Percentiles rank a stretch among this genome's conserved stretches.
phyloP scores from a whole-genome alignment of 2,329 filamentous ascomycete genomes.

The Colletotrichum orbiculare region DNA sequence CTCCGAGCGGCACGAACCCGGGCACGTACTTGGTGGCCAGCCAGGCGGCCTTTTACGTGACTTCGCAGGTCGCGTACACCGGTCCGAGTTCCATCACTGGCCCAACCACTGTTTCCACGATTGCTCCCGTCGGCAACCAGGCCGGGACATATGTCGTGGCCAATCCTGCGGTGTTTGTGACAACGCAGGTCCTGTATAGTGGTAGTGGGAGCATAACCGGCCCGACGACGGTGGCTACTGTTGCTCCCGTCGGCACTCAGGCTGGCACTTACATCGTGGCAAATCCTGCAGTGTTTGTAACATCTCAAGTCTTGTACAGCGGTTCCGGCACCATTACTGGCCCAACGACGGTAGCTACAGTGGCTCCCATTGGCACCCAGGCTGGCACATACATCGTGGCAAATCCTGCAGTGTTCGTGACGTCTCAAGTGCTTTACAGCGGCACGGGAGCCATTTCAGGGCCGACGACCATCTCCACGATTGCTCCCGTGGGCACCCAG shows the following conservation, averaged over 20 bases:
- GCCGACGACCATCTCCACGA: too few relatives aligned
- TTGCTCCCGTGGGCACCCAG: too few relatives aligned
- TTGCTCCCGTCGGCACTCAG: slow-evolving; percentile 8
- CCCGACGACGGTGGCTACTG: slow-evolving; percentile 10
- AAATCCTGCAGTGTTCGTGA: too few relatives aligned
- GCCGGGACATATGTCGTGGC: slow-evolving; percentile 20
- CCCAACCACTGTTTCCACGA: slow-evolving; percentile 15
- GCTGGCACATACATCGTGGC: slow-evolving; percentile 19
- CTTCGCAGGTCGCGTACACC: slow-evolving; percentile 6
- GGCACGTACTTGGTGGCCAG: slow-evolving; percentile 32
- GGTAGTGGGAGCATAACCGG: not conserved
- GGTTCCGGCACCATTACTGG: not conserved
- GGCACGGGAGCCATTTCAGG: too few relatives aligned
- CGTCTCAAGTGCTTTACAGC: too few relatives aligned
- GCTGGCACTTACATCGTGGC: slow-evolving; percentile 30
- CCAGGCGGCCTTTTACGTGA: slow-evolving; percentile 17
- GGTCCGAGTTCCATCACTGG: slow-evolving; percentile 19
- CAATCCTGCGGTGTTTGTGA: slow-evolving; percentile 1
- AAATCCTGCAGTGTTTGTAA: not conserved
- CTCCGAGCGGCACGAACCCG: slow-evolving; percentile 6
- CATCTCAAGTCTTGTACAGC: not conserved
- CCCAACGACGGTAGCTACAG: not conserved
- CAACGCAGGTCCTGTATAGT: not conserved
- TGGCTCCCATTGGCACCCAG: not conserved
- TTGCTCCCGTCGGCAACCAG: slow-evolving; percentile 9